phyloP scores from a whole-genome alignment of 1,284 basidiomycete genomes.

The Afroboletus lepidellus region DNA sequence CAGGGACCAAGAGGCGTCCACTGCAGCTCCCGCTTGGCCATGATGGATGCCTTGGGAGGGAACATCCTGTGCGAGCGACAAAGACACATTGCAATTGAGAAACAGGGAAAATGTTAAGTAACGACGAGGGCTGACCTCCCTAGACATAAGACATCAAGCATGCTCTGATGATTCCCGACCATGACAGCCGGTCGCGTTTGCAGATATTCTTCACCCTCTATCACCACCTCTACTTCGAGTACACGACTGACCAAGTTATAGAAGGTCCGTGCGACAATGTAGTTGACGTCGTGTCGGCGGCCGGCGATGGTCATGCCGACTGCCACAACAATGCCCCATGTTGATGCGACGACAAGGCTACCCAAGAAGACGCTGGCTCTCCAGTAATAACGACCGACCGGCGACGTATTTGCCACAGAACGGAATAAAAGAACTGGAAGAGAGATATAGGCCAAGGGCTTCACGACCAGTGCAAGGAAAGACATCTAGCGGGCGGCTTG shows the following conservation, averaged over 20 bases:
- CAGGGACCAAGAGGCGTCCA: slow-evolving; percentile 91
- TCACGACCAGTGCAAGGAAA: slow-evolving; percentile 55
- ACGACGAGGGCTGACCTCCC: slow-evolving; percentile 57
- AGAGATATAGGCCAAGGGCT: slow-evolving; percentile 71
- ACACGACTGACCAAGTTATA: slow-evolving; percentile 68
- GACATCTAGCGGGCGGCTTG: slow-evolving; percentile 46
- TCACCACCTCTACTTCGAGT: slow-evolving; percentile 69
- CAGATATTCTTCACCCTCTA: slow-evolving; percentile 88
- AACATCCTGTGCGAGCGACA: slow-evolving; percentile 59
- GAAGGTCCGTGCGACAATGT: slow-evolving; percentile 83
- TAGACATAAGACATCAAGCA: slow-evolving; percentile 84
- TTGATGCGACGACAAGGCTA: slow-evolving; percentile 71
- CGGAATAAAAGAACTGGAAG: slow-evolving; percentile 64
- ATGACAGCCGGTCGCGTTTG: slow-evolving; percentile 68
- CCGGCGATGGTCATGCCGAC: slow-evolving; percentile 72
- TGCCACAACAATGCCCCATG: slow-evolving; percentile 75
- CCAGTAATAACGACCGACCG: slow-evolving; percentile 68
- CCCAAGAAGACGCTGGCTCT: slow-evolving; percentile 74
- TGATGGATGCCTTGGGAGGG: slow-evolving; percentile 82
- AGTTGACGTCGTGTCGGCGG: slow-evolving; percentile 82
- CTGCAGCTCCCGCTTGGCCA: slow-evolving; percentile 92
- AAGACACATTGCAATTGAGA: background rate
- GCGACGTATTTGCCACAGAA: slow-evolving; percentile 53
- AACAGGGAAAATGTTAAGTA: slow-evolving; percentile 1
- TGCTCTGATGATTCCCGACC: slow-evolving; percentile 92